Base-by-base conservation (phyloP, 2,329 filamentous ascomycete genomes). In the Blastomyces silverae region DNA sequence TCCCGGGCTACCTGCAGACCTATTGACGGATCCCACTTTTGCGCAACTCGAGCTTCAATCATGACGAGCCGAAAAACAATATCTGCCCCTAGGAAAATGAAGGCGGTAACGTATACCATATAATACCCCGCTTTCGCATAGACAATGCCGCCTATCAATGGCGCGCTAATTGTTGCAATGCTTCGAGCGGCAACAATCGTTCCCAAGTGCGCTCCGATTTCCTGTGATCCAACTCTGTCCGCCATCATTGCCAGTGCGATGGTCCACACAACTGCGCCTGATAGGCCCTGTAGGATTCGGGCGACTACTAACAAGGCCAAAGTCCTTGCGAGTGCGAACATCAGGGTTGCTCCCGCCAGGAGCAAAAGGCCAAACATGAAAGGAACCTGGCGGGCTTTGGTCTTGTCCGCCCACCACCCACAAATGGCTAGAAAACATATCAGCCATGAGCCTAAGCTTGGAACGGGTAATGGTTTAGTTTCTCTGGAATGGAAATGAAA, bases 141-240 rank as follows among this genome's bases (percentile, higher is more conserved):
- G 0, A 88, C 72, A 0, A 86, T 70, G 0, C 87, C 87, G 2
- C 86, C 86, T 0, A 87, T 73, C 0, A 85, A 77, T 0, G 86
- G 86, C 0, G 84, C 81, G 20, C 83, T 75, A 5, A 88, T 74
- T 53, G 82, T 80, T 0, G 85, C 85, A 0, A 85, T 77, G 0
- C 82, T 83, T 62, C 86, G 82, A 66, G 87, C 82, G 66, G 82
- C 83, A 72, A 76, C 71, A 68, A 83, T 79, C 57, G 82, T 81
- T 17, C 86, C 86, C 70, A 88, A 83, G 1, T 83, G 83, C 71
- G 85, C 86, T 2, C 85, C 86, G 48, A 88, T 71, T 58, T 85
- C 83, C 61, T 83, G 77, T 2, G 76, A 78, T 0, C 81, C 79
- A 7, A 87, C 84, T 0, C 85, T 85, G 70, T 87, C 85, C 5